Conservation (phyloP, 2,329 filamentous ascomycete genomes). For the Monilinia polystroma region DNA sequence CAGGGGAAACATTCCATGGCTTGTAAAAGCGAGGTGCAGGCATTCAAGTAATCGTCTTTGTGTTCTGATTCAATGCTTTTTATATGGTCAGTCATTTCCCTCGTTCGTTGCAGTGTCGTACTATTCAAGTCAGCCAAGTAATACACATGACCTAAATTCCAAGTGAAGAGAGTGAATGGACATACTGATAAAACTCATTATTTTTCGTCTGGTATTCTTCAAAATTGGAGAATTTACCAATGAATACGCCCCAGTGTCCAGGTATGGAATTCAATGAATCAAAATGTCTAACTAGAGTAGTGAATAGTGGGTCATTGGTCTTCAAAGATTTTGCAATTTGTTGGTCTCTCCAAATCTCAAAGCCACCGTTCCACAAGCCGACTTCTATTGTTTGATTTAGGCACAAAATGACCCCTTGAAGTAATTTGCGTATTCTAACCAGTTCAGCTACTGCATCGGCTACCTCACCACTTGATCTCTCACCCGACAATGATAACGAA, state of each 20-base stretch:
- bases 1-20: not conserved
- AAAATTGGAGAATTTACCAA: not conserved
- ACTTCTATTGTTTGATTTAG: not conserved
- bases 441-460: slow-evolving; percentile 1
- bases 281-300: not conserved
- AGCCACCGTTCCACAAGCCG: not conserved
- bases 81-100: not conserved
- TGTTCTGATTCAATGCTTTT: not conserved
- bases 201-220: not conserved
- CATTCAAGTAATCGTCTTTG: not conserved
- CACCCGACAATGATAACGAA: not conserved
- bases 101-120: not conserved
- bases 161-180: not conserved
- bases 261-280: not conserved
- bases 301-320: not conserved
- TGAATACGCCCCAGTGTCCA: not conserved
- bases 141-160: not conserved
- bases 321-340: not conserved
- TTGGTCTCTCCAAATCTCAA: not conserved
- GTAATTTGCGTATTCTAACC: not conserved
- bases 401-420: not conserved
- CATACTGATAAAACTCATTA: slow-evolving; percentile 5
- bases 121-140: not conserved
- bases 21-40: not conserved
- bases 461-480: not conserved